Evolutionary conservation across 2,329 filamentous ascomycete genomes (phyloP).

Genomic region (Penicillium frequentans): DNA sequence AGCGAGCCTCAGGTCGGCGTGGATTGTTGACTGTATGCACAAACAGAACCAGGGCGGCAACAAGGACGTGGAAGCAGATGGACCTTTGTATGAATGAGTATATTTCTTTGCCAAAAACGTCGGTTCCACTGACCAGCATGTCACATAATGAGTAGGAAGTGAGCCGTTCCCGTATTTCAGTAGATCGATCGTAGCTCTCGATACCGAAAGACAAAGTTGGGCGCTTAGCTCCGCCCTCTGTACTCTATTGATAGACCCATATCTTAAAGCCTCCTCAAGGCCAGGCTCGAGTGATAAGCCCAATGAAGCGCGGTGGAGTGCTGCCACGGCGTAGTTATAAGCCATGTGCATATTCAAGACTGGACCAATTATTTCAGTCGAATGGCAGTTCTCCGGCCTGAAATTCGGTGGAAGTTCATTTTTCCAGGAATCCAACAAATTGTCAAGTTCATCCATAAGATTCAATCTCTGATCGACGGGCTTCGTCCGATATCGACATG

Average conservation of each 20-base stretch:
- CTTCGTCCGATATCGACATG: neutral
- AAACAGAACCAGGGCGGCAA: neutral
- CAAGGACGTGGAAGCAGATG: neutral
- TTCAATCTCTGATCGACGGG: neutral
- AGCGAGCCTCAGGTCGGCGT: neutral
- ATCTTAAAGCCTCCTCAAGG: neutral
- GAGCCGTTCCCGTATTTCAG: neutral
- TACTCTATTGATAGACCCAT: neutral
- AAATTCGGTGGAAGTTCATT: neutral
- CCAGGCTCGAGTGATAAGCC: neutral
- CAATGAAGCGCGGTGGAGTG: neutral
- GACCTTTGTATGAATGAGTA: neutral
- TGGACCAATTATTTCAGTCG: too few species aligned
- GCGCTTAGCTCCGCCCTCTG: neutral
- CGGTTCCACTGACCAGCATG: too few species aligned
- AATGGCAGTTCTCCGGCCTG: neutral
- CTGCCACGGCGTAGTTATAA: neutral
- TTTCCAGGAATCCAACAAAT: neutral
- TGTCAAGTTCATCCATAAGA: neutral
- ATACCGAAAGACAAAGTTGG: neutral
- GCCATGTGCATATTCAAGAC: neutral
- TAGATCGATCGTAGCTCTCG: neutral
- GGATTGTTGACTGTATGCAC: neutral
- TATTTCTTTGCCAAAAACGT: neutral
- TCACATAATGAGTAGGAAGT: neutral